Conservation (phyloP, 768 basidiomycete species). For the Russula earlei region DNA sequence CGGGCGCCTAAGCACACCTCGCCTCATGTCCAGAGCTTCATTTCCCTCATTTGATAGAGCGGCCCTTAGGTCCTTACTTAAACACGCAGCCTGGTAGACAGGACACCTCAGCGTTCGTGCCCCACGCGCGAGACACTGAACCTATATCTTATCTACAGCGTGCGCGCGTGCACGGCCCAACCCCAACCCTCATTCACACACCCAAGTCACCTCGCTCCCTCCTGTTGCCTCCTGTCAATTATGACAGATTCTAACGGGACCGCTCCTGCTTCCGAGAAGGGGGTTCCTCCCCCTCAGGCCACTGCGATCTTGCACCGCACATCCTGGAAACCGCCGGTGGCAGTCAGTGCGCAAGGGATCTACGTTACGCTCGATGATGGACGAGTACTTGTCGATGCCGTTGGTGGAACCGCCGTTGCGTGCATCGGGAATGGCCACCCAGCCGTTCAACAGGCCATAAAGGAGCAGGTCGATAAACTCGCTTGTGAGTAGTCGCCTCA, state of each 20-base stretch:
- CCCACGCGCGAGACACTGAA: no score
- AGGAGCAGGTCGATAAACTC: conserved; percentile 70
- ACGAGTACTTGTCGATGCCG: conserved; percentile 58
- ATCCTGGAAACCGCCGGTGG: conserved; percentile 66
- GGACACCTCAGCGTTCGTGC: no score
- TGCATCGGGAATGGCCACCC: conserved; percentile 72
- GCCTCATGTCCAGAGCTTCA: no score
- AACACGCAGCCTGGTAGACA: no score
- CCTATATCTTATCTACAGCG: no score
- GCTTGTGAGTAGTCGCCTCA: conserved; percentile 44
- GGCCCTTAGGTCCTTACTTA: no score
- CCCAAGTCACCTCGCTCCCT: no score
- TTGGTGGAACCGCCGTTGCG: conserved; percentile 79
- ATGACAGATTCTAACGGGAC: neutral
- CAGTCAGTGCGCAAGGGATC: conserved; percentile 53
- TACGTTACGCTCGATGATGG: conserved; percentile 69
- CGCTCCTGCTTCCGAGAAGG: neutral
- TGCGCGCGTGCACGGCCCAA: no score
- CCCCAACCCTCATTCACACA: no score
- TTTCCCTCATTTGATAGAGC: no score
- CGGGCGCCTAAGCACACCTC: no score
- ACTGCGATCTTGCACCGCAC: conserved; percentile 37
- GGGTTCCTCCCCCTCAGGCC: neutral
- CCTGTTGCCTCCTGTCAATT: no score
- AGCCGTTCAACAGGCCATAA: conserved; percentile 60